Conservation (phyloP, 805 yeast genomes). For the Lachancea nothofagi region DNA sequence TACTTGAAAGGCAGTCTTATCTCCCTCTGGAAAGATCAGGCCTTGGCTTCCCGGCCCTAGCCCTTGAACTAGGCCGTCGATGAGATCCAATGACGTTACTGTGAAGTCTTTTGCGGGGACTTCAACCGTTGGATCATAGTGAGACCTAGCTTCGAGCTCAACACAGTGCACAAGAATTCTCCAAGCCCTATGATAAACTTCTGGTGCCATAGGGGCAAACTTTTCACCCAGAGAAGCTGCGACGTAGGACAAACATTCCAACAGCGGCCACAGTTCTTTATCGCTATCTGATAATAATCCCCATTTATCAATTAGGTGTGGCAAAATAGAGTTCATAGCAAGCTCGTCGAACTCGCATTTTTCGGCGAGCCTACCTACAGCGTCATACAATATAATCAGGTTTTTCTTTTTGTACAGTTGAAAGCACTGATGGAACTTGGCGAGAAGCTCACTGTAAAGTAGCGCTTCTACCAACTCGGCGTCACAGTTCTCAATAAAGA, state of each 20-base stretch:
- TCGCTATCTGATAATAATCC: conserved; percentile 67
- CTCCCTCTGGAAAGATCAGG: conserved; percentile 31
- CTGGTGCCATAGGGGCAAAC: conserved; percentile 84
- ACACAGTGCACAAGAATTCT: conserved; percentile 65
- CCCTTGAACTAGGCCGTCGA: conserved; percentile 93
- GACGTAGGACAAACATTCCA: conserved; percentile 88
- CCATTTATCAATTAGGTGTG: conserved; percentile 84
- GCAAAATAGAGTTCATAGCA: conserved; percentile 59
- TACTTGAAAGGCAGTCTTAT: conserved; percentile 49
- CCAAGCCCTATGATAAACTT: conserved; percentile 75
- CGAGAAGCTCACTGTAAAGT: conserved; percentile 55
- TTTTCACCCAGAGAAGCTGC: conserved; percentile 81
- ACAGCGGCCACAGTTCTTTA: conserved; percentile 80
- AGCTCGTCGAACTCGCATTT: conserved; percentile 53
- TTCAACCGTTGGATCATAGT: conserved; percentile 58
- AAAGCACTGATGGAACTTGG: conserved; percentile 70
- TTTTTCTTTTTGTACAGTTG: conserved; percentile 74
- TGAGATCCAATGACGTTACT: conserved; percentile 80
- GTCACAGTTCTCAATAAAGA: conserved; percentile 74
- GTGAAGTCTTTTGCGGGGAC: conserved; percentile 88
- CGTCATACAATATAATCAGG: conserved; percentile 77
- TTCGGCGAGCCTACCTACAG: conserved; percentile 84
- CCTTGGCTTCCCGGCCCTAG: conserved; percentile 58
- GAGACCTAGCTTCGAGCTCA: conserved; percentile 56
- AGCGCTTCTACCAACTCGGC: conserved; percentile 55